Percentiles rank a stretch among this genome's conserved stretches.
Conservation (phyloP, 441 rosid species). For the Geranium incanum region DNA sequence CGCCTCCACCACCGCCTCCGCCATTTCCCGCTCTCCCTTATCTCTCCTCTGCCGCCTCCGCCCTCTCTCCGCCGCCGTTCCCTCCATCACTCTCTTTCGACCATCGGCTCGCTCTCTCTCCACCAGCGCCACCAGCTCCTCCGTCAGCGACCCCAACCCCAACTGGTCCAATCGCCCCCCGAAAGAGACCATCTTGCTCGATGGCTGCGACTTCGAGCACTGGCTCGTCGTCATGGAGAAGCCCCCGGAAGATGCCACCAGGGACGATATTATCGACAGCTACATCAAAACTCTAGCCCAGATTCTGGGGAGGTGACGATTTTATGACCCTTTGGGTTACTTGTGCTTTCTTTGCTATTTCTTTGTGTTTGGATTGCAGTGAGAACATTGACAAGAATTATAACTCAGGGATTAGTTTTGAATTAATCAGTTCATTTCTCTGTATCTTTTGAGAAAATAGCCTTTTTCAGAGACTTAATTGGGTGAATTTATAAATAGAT, state of each 20-base stretch:
- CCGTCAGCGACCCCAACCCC: slow-evolving; percentile 56
- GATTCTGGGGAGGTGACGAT: slow-evolving; percentile 57
- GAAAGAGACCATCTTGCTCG: slow-evolving; percentile 74
- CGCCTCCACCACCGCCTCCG: slow-evolving; percentile 28
- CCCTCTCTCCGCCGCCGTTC: slow-evolving; percentile 22
- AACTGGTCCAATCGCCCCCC: slow-evolving; percentile 84
- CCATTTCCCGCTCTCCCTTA: slow-evolving; percentile 17
- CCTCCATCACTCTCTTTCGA: not conserved
- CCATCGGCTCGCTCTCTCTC: slow-evolving; percentile 29
- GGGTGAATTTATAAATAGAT: not conserved
- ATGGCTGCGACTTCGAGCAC: slow-evolving; percentile 83
- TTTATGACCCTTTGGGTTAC: not conserved
- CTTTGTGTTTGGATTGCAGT: not conserved
- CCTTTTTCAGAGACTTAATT: not conserved
- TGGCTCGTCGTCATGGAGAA: slow-evolving; percentile 81
- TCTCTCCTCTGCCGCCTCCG: slow-evolving; percentile 13
- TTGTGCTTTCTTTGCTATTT: not conserved
- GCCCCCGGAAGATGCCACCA: slow-evolving; percentile 53
- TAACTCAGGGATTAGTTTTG: not conserved
- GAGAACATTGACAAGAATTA: not conserved
- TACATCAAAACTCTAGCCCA: slow-evolving; percentile 61
- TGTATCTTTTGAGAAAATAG: not conserved
- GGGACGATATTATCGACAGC: slow-evolving; percentile 69
- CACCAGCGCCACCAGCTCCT: slow-evolving; percentile 42
- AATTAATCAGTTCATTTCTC: not conserved